phyloP scores from a whole-genome alignment of 768 basidiomycete genomes.

The Rhodotorula babjevae region DNA sequence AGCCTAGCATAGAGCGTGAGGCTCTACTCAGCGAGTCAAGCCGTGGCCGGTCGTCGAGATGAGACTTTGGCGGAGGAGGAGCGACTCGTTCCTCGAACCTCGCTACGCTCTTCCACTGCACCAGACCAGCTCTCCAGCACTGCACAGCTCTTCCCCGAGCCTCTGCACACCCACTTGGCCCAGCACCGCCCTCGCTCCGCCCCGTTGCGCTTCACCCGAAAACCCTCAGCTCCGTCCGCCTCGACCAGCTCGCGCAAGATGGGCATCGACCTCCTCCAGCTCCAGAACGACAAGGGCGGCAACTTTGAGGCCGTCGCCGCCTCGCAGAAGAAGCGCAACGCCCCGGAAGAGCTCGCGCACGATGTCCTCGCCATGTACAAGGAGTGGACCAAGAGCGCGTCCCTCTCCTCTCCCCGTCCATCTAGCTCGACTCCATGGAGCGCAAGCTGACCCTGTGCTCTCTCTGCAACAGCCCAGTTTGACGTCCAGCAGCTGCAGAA shows the following conservation, averaged over 20 bases:
- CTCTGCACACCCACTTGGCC: too few species aligned
- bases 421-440: too few species aligned
- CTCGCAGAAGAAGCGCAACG: constrained; percentile 85
- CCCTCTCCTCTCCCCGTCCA: neutral
- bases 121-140: too few species aligned
- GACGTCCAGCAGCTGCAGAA: constrained; percentile 72
- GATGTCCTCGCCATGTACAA: constrained; percentile 86
- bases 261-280: constrained; percentile 42
- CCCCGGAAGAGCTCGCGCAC: constrained; percentile 85
- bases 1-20: too few species aligned
- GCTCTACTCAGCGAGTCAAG: too few species aligned
- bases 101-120: too few species aligned
- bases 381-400: constrained; percentile 90
- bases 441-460: neutral
- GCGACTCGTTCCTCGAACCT: too few species aligned
- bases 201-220: neutral
- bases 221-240: neutral
- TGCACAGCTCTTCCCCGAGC: too few species aligned
- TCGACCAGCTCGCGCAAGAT: constrained; percentile 17
- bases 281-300: constrained; percentile 57
- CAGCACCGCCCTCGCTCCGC: too few species aligned
- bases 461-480: constrained; percentile 64
- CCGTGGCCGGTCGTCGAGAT: too few species aligned
- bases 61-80: too few species aligned
- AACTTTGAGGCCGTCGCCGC: constrained; percentile 83